phyloP scores from a whole-genome alignment of 306 rosid genomes.

The Lupinus albus region DNA sequence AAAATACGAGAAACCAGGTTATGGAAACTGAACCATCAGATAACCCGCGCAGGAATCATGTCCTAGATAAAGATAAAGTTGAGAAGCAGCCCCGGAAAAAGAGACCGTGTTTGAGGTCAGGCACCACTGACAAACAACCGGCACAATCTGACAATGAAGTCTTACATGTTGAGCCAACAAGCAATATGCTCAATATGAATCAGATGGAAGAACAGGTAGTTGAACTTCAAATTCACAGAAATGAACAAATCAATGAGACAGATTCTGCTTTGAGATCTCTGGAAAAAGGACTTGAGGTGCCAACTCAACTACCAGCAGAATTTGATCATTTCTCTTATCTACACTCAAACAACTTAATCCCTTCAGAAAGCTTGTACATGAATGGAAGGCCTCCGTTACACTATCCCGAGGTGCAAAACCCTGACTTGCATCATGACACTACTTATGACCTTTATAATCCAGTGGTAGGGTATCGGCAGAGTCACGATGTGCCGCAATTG shows the following conservation, averaged over 20 bases:
- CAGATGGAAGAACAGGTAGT: constrained; percentile 48
- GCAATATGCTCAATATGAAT: constrained; percentile 51
- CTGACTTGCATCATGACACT: constrained; percentile 53
- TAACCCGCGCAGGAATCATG: constrained; percentile 39
- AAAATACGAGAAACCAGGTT: constrained; percentile 54
- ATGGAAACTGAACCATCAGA: constrained; percentile 60
- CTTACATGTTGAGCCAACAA: constrained; percentile 47
- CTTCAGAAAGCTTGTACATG: constrained; percentile 56
- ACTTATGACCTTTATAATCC: constrained; percentile 51
- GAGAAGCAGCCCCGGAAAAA: constrained; percentile 51
- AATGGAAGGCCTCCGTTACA: constrained; percentile 60
- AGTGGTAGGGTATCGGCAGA: constrained; percentile 43
- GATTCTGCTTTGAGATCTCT: constrained; percentile 47
- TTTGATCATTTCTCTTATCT: constrained; percentile 49
- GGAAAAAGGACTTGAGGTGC: constrained; percentile 51
- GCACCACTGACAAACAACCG: constrained; percentile 41
- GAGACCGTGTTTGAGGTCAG: constrained; percentile 48
- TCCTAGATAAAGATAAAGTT: constrained; percentile 50
- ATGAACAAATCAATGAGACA: constrained; percentile 46
- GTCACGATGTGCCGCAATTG: constrained; percentile 52
- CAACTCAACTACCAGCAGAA: constrained; percentile 49
- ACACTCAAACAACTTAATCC: constrained; percentile 46
- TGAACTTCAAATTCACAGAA: constrained; percentile 51
- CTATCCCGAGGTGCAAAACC: constrained; percentile 59
- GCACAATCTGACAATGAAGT: constrained; percentile 49